Base-by-base conservation (phyloP, 495 filamentous ascomycete species). In the Neohortaea acidophila region DNA sequence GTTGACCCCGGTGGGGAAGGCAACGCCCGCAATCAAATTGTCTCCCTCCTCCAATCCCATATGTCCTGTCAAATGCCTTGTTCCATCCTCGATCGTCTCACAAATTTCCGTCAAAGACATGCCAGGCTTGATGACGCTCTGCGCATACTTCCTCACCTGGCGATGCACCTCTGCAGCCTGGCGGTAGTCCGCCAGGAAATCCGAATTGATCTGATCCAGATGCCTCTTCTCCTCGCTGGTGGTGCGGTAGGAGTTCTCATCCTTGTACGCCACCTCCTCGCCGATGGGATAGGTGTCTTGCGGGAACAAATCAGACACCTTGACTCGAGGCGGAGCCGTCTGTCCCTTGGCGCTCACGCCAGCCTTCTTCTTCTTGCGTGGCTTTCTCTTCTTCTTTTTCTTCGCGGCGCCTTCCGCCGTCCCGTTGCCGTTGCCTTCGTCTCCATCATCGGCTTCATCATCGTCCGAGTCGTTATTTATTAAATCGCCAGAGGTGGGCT, bases 81-180 rank as follows among this genome's bases (percentile, higher is more conserved):
- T 70, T 17, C 70, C 63, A 44, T 75, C 69, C 44, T 78, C 73
- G 38, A 78, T 78, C 4, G 61, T 64, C 45, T 67, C 65, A 5
- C 71, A 71, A 41, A 78, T 72, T 17, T 72, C 68, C 4, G 63
- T 73, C 43, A 78, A 50, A 10, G 60, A 65, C 51, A 65, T 58
- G 9, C 73, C 73, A 0, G 73, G 73, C 47, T 64, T 65, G 41
- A 70, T 68, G 39, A 48, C 64, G 31, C 64, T 60, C 56, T 71
- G 70, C 13, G 68, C 65, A 58, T 65, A 75, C 31, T 67, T 63
- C 17, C 73, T 62, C 20, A 74, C 72, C 54, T 77, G 67, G 29
- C 72, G 67, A 51, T 78, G 73, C 14, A 69, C 57, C 46, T 77
- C 73, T 2, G 71, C 73, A 4, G 62, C 73, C 43, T 73, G 68